These are phyloP conservation scores for Scheffersomyces insectosa DNA, from an alignment of 1,139 yeast species.

Conservation along the genomic window DNA sequence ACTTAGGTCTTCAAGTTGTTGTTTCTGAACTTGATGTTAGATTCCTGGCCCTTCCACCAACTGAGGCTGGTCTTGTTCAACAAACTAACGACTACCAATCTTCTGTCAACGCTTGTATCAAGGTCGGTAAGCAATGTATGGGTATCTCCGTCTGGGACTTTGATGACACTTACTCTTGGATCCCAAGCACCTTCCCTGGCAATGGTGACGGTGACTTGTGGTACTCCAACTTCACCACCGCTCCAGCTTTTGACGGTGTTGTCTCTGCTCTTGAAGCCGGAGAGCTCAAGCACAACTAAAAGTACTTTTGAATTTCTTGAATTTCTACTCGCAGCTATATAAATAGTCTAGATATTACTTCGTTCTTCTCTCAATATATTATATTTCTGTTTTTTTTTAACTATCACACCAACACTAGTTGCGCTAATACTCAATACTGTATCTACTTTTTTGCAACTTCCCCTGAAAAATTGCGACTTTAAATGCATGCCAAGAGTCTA, in stretches of 20 bases:
- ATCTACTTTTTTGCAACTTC: too few species aligned
- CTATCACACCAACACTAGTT: too few species aligned
- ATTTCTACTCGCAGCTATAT: too few species aligned
- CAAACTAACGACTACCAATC: neutral
- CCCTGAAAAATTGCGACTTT: too few species aligned
- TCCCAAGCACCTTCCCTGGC: neutral
- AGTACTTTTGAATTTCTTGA: too few species aligned
- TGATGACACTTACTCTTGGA: neutral
- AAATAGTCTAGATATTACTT: too few species aligned
- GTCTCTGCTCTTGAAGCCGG: slow-evolving; percentile 1
- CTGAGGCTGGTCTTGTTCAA: neutral
- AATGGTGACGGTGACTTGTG: slow-evolving; percentile 1
- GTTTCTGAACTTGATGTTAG: slow-evolving; percentile 1
- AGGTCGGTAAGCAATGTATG: slow-evolving; percentile 1
- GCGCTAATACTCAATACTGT: too few species aligned
- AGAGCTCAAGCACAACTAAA: too few species aligned
- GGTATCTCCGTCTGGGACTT: slow-evolving; percentile 1
- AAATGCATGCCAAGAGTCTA: too few species aligned
- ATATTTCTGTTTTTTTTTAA: too few species aligned
- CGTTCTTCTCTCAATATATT: too few species aligned
- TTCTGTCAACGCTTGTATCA: neutral
- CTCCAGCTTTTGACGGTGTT: neutral
- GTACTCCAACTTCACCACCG: neutral
- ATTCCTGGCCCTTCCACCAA: neutral
- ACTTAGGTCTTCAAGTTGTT: neutral